Evolutionary conservation across 2,329 filamentous ascomycete genomes (phyloP).

Genomic region (Diaporthe aspalathi): DNA sequence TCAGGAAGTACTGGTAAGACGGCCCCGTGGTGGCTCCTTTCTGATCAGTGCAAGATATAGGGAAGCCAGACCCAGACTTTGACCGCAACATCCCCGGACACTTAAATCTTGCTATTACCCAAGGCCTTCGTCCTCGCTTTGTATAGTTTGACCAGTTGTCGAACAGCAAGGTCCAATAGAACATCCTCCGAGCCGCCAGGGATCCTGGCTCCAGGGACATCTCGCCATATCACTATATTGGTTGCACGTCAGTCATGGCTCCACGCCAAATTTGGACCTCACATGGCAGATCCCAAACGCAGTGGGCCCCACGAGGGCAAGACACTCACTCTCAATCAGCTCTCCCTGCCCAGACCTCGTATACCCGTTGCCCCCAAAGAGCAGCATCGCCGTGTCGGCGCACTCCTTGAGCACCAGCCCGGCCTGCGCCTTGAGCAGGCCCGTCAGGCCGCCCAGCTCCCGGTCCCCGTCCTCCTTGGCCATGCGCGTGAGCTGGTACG

Average conservation of each 20-base stretch:
- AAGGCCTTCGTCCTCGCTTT: conserved; percentile 66
- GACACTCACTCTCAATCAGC: conserved; percentile 72
- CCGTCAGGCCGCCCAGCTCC: conserved; percentile 77
- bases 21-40: too few species aligned
- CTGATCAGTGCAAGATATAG: neutral
- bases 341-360: conserved; percentile 78
- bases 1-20: neutral
- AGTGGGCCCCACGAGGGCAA: neutral
- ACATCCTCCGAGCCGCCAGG: conserved; percentile 80
- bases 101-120: conserved; percentile 27
- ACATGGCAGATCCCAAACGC: neutral
- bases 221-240: conserved; percentile 66
- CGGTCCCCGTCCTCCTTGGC: conserved; percentile 68
- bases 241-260: neutral
- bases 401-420: conserved; percentile 79
- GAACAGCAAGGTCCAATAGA: conserved; percentile 74
- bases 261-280: neutral
- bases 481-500: conserved; percentile 76
- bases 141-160: conserved; percentile 79
- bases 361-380: conserved; percentile 81
- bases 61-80: too few species aligned
- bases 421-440: conserved; percentile 77
- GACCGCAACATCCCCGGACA: too few species aligned
- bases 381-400: conserved; percentile 73
- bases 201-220: conserved; percentile 71